These are phyloP conservation scores for Solanum peruvianum DNA, from an alignment of 257 asterid species.

Conservation along the genomic window DNA sequence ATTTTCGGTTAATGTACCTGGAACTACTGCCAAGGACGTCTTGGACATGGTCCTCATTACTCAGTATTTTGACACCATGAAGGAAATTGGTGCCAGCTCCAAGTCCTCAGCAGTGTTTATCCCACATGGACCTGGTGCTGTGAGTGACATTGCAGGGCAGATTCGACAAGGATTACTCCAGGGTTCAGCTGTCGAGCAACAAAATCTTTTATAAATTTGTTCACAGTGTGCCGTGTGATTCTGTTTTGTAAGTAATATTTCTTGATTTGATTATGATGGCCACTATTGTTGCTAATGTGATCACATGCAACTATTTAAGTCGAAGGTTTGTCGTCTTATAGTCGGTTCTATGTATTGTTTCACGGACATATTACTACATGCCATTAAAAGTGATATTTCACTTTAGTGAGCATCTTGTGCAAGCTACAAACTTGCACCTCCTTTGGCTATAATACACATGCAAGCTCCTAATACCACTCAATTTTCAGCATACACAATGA, in stretches of 20 bases:
- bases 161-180: slow-evolving; percentile 44
- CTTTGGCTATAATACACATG: neutral
- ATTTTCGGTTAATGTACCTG: slow-evolving; percentile 43
- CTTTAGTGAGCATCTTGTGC: neutral
- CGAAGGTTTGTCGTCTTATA: neutral
- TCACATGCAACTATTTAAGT: neutral
- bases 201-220: neutral
- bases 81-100: slow-evolving; percentile 44
- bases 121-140: slow-evolving; percentile 55
- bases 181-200: slow-evolving; percentile 8
- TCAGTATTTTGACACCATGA: slow-evolving; percentile 50
- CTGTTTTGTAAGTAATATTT: neutral
- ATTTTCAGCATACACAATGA: neutral
- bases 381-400: neutral
- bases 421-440: neutral
- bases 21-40: slow-evolving; percentile 46
- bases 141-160: slow-evolving; percentile 37
- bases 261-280: neutral
- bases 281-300: neutral
- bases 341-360: neutral
- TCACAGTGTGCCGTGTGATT: neutral
- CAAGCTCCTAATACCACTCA: neutral
- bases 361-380: neutral
- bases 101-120: slow-evolving; percentile 47
- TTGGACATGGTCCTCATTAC: slow-evolving; percentile 53